Conservation (phyloP, 352 stramenopile genomes). For the Phytophthora agathidicida region DNA sequence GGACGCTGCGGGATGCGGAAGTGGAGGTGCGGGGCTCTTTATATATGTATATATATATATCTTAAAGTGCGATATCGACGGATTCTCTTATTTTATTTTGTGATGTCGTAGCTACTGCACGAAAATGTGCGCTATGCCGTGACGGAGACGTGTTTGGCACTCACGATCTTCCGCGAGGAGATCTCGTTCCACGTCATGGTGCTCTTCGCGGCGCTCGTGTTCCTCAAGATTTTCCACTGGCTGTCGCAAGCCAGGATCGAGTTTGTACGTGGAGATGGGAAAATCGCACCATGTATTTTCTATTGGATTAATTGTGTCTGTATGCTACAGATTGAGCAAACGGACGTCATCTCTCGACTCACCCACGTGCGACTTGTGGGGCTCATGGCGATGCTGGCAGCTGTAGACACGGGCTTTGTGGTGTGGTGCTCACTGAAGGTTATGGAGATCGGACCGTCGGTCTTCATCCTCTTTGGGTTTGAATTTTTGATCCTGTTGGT, state of each 20-base stretch:
- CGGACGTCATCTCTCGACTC: conserved; percentile 75
- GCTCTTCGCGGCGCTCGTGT: conserved; percentile 96
- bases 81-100: conserved; percentile 3
- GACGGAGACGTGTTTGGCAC: conserved; percentile 98
- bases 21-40: conserved; percentile 58
- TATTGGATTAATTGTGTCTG: conserved; percentile 3
- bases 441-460: conserved; percentile 85
- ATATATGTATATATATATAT: not conserved
- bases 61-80: too few species aligned
- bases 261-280: conserved; percentile 71
- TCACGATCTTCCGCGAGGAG: conserved; percentile 99
- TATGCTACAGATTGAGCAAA: conserved; percentile 82
- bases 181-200: conserved; percentile 95
- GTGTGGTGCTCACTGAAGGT: conserved; percentile 86
- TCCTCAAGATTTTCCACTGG: conserved; percentile 96
- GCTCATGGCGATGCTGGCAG: conserved; percentile 88
- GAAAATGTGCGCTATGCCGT: conserved; percentile 98
- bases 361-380: conserved; percentile 88
- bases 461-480: conserved; percentile 97
- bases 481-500: conserved; percentile 96
- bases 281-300: conserved; percentile 16
- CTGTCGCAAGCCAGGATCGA: conserved; percentile 90
- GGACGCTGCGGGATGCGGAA: conserved; percentile 80
- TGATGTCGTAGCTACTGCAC: conserved; percentile 82
- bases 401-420: conserved; percentile 91